Conservation (phyloP, 768 basidiomycete species). For the Boletellus ananas region DNA sequence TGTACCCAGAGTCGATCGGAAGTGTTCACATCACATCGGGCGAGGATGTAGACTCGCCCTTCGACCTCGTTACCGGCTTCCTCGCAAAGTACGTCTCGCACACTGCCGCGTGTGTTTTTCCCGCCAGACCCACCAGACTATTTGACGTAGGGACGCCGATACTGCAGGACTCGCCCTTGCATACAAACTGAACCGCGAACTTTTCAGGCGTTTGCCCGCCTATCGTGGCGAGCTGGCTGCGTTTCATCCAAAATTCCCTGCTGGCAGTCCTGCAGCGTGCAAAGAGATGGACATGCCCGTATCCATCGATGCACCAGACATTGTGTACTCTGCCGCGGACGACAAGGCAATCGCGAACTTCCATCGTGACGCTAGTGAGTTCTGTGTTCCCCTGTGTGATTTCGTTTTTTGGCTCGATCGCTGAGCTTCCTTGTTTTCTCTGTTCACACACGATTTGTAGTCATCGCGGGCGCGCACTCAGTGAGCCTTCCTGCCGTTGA, state of each 20-base stretch:
- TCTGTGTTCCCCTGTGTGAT: too few relatives aligned
- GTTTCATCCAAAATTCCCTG: slow-evolving; percentile 25
- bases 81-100: slow-evolving; percentile 37
- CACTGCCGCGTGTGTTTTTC: too few relatives aligned
- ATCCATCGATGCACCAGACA: slow-evolving; percentile 23
- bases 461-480: neutral
- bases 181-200: slow-evolving; percentile 53
- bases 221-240: slow-evolving; percentile 11
- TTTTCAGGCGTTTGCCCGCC: slow-evolving; percentile 48
- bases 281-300: slow-evolving; percentile 16
- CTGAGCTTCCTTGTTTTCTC: neutral
- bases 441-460: neutral
- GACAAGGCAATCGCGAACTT: slow-evolving; percentile 30
- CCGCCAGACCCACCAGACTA: neutral
- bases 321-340: slow-evolving; percentile 32
- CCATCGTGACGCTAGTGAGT: slow-evolving; percentile 7
- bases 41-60: slow-evolving; percentile 36
- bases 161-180: slow-evolving; percentile 44
- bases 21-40: slow-evolving; percentile 45
- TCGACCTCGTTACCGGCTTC: slow-evolving; percentile 44
- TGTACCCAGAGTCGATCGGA: slow-evolving; percentile 45
- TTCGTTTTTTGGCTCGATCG: neutral
- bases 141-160: slow-evolving; percentile 28
- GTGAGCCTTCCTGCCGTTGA: neutral
- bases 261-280: slow-evolving; percentile 25